Percentiles rank a stretch among this genome's conserved stretches.
Evolutionary conservation across 2,329 filamentous ascomycete genomes (phyloP).

Genomic region (Helotiales sp.): DNA sequence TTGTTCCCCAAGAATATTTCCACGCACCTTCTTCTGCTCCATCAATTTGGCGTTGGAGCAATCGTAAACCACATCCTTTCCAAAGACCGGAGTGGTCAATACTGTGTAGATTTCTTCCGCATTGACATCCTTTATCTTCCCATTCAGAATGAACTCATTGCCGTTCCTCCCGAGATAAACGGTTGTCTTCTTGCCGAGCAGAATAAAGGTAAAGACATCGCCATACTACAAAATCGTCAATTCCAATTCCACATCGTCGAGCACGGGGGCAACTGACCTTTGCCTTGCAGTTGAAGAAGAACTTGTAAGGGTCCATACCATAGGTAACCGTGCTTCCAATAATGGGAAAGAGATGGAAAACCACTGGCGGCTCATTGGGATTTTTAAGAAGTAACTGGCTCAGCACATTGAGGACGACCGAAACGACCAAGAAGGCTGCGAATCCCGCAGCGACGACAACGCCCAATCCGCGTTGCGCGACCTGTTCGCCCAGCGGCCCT

Average conservation of each 20-base stretch:
- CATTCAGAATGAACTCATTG: constrained; percentile 91
- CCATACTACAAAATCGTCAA: constrained; percentile 69
- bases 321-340: constrained; percentile 92
- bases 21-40: constrained; percentile 88
- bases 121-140: constrained; percentile 86
- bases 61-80: constrained; percentile 86
- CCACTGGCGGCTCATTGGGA: constrained; percentile 77
- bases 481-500: constrained; percentile 37
- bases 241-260: constrained; percentile 24
- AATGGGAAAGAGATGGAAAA: constrained; percentile 82
- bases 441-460: constrained; percentile 38
- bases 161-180: constrained; percentile 81
- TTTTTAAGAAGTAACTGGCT: constrained; percentile 82
- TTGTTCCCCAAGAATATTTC: not conserved
- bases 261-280: constrained; percentile 66
- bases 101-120: constrained; percentile 90
- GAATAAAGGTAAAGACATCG: constrained; percentile 86
- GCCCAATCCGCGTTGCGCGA: constrained; percentile 38
- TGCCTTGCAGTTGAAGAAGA: constrained; percentile 74
- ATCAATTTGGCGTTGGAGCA: constrained; percentile 91
- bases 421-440: constrained; percentile 51
- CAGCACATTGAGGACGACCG: constrained; percentile 78
- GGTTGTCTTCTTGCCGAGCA: constrained; percentile 88
- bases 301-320: constrained; percentile 90
- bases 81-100: constrained; percentile 75